These are phyloP conservation scores for Mucor irregularis DNA, from an alignment of 371 early-diverging fungal genomes.

Conservation along the genomic window DNA sequence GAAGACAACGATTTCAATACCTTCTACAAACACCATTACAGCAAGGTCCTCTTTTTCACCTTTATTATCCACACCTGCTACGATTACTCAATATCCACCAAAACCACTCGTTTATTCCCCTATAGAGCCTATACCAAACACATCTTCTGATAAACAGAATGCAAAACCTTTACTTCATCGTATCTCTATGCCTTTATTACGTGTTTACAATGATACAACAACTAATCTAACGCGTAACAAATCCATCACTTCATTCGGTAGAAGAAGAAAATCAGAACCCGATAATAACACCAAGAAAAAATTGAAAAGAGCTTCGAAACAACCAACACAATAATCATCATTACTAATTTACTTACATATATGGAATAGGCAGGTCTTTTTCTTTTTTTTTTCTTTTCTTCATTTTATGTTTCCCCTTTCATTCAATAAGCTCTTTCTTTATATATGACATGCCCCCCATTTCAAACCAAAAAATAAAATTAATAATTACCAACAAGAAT, in stretches of 20 bases:
- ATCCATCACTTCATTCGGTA: conserved; percentile 9
- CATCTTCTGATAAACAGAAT: neutral
- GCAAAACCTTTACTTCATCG: conserved; percentile 21
- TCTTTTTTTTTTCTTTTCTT: neutral
- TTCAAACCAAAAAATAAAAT: too few relatives aligned
- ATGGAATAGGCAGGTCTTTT: neutral
- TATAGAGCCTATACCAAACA: conserved; percentile 29
- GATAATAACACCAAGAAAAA: conserved; percentile 15
- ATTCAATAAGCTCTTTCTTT: neutral
- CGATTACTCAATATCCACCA: conserved; percentile 49
- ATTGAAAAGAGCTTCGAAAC: conserved; percentile 5
- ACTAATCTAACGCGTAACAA: neutral
- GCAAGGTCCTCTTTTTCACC: conserved; percentile 3
- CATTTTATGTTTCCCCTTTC: neutral
- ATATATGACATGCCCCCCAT: neutral
- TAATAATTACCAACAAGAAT: neutral
- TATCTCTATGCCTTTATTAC: conserved; percentile 26
- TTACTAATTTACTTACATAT: neutral
- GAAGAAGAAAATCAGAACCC: conserved; percentile 20
- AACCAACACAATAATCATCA: neutral
- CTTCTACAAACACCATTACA: conserved; percentile 12
- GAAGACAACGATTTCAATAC: conserved; percentile 44
- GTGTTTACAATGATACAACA: conserved; percentile 7
- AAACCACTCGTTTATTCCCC: conserved; percentile 48
- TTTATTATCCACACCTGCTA: conserved; percentile 17